These are phyloP conservation scores for Ustulina deusta DNA, from an alignment of 2,329 filamentous ascomycete genomes.

Conservation along the genomic window DNA sequence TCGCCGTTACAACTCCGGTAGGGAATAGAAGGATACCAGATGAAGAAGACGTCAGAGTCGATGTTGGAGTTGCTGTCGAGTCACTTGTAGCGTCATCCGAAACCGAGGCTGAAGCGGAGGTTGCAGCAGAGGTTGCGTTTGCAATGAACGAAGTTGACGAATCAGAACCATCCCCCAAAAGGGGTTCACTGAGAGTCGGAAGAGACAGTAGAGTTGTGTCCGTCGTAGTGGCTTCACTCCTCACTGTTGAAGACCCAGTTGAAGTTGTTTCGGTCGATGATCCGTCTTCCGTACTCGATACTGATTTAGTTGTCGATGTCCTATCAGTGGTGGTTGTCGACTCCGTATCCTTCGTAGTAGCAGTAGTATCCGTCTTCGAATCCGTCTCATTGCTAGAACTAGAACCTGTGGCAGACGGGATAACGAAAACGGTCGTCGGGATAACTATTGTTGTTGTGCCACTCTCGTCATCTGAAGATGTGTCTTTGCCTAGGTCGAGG, in stretches of 20 bases:
- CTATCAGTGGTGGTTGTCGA: constrained; percentile 6
- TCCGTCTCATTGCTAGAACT: constrained; percentile 10
- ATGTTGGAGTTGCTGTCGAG: not conserved
- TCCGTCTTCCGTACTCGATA: constrained; percentile 33
- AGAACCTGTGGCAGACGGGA: constrained; percentile 27
- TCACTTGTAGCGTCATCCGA: constrained; percentile 21
- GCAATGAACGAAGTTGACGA: constrained; percentile 23
- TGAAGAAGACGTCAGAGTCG: constrained; percentile 36
- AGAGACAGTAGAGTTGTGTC: constrained; percentile 38
- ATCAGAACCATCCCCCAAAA: not conserved
- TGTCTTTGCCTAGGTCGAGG: constrained; percentile 32
- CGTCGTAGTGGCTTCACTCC: constrained; percentile 34
- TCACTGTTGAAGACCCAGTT: constrained; percentile 15
- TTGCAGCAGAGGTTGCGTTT: constrained; percentile 28
- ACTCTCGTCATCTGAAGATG: constrained; percentile 28
- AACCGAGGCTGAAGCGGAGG: constrained; percentile 10
- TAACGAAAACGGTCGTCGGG: constrained; percentile 31
- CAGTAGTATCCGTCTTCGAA: constrained; percentile 13
- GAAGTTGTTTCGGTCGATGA: constrained; percentile 26
- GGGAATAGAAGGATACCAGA: constrained; percentile 48
- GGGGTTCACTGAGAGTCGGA: constrained; percentile 40
- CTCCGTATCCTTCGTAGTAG: constrained; percentile 25
- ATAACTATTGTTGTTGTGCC: constrained; percentile 35
- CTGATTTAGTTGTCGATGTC: constrained; percentile 9
- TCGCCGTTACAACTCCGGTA: constrained; percentile 46